Evolutionary conservation across 208 protist species (phyloP), one percentile per base, ranked within the genome.

Genomic region (Trypanosoma melophagium): DNA sequence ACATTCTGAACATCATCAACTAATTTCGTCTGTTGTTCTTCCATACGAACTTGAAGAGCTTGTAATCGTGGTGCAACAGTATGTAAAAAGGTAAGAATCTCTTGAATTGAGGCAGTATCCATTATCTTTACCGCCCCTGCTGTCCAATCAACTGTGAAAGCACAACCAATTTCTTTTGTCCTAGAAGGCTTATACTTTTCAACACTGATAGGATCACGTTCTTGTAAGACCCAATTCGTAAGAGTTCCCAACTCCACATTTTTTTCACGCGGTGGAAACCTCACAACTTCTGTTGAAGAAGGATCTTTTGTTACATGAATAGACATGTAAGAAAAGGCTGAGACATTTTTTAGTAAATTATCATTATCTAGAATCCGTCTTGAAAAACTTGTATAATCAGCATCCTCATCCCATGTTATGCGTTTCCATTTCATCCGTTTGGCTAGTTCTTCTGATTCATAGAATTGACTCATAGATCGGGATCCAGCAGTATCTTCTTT

Each of bases 391-490:
- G 70, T 60, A 71, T 94, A 97, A 67, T 97, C 90, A 0, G 89
- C 93, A 12, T 86, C 81, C 2, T 95, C 89, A 62, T 97, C 89
- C 87, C 90, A 97, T 7, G 93, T 96, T 7, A 97, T 81, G 17
- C 88, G 73, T 65, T 97, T 97, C 89, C 90, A 97, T 66, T 97
- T 97, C 83, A 97, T 96, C 12, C 71, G 60, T 68, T 96, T 97
- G 14, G 85, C 78, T 3, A 97, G 66, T 42, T 97, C 90, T 61
- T 96, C 80, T 7, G 90, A 95, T 61, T 97, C 86, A 71, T 97
- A 95, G 62, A 84, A 97, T 55, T 95, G 88, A 24, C 76, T 84
- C 75, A 95, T 81, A 0, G 81, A 69, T 16, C 71, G 60, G 25
- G 71, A 63, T 38, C 38, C 52, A 60, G 69, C 65, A n/a, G 65